Conservation (phyloP, 2,329 filamentous ascomycete genomes). For the Epichloe typhina region DNA sequence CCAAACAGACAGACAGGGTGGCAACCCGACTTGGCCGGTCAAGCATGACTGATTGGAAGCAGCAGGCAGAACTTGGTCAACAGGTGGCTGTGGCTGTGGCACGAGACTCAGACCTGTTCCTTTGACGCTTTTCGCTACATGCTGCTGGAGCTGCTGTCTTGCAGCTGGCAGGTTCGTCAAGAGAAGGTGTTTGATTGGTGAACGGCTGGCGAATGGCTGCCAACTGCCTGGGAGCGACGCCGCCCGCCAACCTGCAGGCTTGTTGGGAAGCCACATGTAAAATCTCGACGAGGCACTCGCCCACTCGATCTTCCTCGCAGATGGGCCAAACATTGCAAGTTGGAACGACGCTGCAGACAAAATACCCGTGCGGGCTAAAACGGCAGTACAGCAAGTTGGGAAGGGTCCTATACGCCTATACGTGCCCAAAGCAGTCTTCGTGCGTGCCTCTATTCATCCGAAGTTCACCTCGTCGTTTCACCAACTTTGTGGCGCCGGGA, state of each 20-base stretch:
- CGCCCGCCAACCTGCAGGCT: conserved; percentile 1
- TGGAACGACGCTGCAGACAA: too few species aligned
- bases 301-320: too few species aligned
- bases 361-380: too few species aligned
- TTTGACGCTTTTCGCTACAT: too few species aligned
- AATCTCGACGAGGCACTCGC: background rate
- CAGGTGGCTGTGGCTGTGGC: too few species aligned
- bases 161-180: background rate
- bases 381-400: too few species aligned
- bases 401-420: too few species aligned
- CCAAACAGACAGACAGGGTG: background rate
- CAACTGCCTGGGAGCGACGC: background rate
- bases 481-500: background rate
- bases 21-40: background rate
- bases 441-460: background rate
- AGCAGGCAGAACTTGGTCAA: background rate
- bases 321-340: too few species aligned
- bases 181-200: background rate
- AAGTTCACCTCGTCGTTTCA: background rate
- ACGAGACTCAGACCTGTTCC: background rate
- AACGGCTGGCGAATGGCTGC: background rate
- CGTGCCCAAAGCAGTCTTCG: too few species aligned
- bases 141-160: background rate
- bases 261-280: background rate
- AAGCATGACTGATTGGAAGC: too few species aligned